phyloP scores from a whole-genome alignment of 108 stramenopile species.

The Cyclostephanos tholiformis region DNA sequence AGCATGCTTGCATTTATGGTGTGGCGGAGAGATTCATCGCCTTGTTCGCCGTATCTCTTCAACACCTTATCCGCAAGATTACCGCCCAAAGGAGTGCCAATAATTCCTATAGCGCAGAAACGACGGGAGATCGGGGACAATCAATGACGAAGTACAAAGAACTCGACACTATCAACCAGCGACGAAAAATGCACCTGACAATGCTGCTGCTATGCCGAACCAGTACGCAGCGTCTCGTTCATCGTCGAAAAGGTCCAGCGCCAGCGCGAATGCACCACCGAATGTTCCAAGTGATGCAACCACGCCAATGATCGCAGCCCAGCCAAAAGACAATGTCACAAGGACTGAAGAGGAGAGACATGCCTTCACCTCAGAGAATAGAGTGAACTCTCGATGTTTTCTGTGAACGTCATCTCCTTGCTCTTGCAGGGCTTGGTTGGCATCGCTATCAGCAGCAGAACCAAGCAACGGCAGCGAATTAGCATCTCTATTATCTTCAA shows the following conservation, averaged over 20 bases:
- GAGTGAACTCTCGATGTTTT: slow-evolving; percentile 37
- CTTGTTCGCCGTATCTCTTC: slow-evolving; percentile 28
- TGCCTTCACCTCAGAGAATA: slow-evolving; percentile 47
- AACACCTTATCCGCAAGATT: slow-evolving; percentile 35
- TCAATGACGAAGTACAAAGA: not conserved
- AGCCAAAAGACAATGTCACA: slow-evolving; percentile 41
- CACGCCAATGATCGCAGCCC: slow-evolving; percentile 43
- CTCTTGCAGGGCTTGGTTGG: not conserved
- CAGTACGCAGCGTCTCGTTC: slow-evolving; percentile 38
- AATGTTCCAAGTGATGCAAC: slow-evolving; percentile 49
- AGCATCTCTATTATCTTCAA: not conserved
- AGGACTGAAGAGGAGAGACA: slow-evolving; percentile 49
- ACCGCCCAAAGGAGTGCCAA: slow-evolving; percentile 45
- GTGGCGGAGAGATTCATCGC: slow-evolving; percentile 36
- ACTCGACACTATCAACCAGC: slow-evolving; percentile 19
- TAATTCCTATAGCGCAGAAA: slow-evolving; percentile 10
- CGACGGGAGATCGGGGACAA: slow-evolving; percentile 5
- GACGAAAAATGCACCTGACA: not conserved
- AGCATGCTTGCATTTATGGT: slow-evolving; percentile 40
- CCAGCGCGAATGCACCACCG: slow-evolving; percentile 44
- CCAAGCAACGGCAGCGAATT: slow-evolving; percentile 6
- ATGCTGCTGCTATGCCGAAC: slow-evolving; percentile 49
- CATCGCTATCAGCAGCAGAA: not conserved
- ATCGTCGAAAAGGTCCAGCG: slow-evolving; percentile 46
- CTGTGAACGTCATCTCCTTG: not conserved